Base-by-base conservation (phyloP, 148 eudicot genomes). In the Oxyria digyna region DNA sequence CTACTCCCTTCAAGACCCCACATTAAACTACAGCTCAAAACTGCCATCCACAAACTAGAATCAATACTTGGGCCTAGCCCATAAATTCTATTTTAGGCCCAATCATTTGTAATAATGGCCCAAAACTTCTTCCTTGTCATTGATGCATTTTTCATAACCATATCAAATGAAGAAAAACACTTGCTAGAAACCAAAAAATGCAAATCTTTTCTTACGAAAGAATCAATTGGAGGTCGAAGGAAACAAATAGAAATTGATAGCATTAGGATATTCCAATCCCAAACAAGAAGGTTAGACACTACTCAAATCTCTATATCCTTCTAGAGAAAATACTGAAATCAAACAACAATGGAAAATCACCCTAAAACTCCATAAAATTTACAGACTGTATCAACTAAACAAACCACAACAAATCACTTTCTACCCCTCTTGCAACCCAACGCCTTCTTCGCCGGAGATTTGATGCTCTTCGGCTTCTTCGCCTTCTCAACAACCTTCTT, bases 1-100 rank as follows among this genome's bases (percentile, higher is more conserved):
- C 33, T 86, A 75, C 54, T 75, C 31, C 77, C 87, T n/a, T 55
- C 79, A 11, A 81, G 98, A 75, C 52, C 74, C 31, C 74, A 32
- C 35, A 43, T 74, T 73, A 95, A 89, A 42, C 50, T 63, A 6
- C 75, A 84, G 55, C 88, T 93, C 8, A 84, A 80, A 55, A 59
- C 71, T 35, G 83, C 82, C 4, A 79, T 86, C 26, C 24, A 57
- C 9, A 85, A 73, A 23, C 78, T 74, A 13, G 94, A 89, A 63
- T 10, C 62, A 7, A 3, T 15, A 1, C 23, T 23, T 52, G 62
- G 29, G 29, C 29, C 13, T 4, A 8, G 24, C 26, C 12, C 27
- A 49, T 43, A 43, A 15, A 15, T 15, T n/a, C n/a, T n/a, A n/a
- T n/a, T n/a, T n/a, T n/a, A n/a, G n/a, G n/a, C 4, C 41, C 41